Evolutionary conservation across 164 flowering plant species (phyloP), one percentile per base, ranked within the genome.

Genomic region (Vitis cinerea): DNA sequence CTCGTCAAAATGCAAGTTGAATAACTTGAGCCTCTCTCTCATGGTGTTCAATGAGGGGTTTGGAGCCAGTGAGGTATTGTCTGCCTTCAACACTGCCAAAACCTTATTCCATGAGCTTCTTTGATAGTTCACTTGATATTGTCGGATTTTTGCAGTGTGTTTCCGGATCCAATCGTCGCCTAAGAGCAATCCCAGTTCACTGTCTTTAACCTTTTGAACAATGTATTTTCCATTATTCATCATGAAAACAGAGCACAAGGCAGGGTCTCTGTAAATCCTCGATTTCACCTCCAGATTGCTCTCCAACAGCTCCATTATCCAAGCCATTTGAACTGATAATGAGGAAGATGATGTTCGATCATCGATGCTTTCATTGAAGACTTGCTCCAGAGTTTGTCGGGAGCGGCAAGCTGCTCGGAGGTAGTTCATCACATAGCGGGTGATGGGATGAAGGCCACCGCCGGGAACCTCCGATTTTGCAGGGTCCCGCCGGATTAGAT

Each of bases 281-380:
- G 98, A 83, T 66, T 96, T 96, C 4, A 85, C 81, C 80, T 91
- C 98, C 71, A 96, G 77, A 77, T 91, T 96, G 71, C 91, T 91
- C 83, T 90, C 98, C 52, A 96, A 62, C 3, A 96, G 83, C 82
- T 93, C 97, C 99, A 96, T 90, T 16, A 88, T 86, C 99, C 98
- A 96, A 44, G 75, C 86, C 71, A 93, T 83, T 67, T 93, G 97
- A 3, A 92, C 91, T 0, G 91, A 82, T 61, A 94, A 71, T 0
- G 97, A 83, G 2, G 94, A 79, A 0, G 88, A 76, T 0, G 84
- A 56, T 2, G 74, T 55, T 60, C 77, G 59, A 13, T 73, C 72
- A 50, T 80, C 83, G 50, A 74, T 30, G 67, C 76, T 23, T 27
- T 90, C 93, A 29, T 87, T 91, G 63, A 93, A 92, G 10, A 96